These are phyloP conservation scores for Pachysandra terminalis DNA, from an alignment of 164 flowering plant species.

Conservation along the genomic window DNA sequence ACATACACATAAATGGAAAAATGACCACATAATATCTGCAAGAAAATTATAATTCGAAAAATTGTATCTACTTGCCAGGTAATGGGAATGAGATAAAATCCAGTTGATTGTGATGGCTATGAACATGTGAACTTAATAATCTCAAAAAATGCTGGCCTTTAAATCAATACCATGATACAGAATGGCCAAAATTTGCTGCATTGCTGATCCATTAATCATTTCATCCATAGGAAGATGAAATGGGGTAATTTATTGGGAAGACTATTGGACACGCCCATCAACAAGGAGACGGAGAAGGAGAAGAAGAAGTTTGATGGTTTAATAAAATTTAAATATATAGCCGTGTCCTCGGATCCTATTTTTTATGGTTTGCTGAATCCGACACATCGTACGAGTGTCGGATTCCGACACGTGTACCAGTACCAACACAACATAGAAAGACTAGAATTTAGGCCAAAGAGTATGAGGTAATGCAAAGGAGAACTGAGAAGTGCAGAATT, in stretches of 20 bases:
- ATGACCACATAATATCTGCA: not conserved
- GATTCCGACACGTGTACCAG: too few species aligned
- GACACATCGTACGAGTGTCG: too few species aligned
- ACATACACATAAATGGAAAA: too few species aligned
- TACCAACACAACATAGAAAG: too few species aligned
- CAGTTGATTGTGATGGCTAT: not conserved
- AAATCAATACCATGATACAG: not conserved
- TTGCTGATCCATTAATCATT: not conserved
- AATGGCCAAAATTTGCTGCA: not conserved
- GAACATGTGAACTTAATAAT: not conserved
- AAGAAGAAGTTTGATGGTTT: too few species aligned
- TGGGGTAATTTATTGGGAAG: not conserved
- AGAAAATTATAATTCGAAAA: not conserved
- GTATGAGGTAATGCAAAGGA: not conserved
- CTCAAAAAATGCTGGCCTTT: not conserved
- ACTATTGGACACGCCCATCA: too few species aligned
- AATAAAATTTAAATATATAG: too few species aligned
- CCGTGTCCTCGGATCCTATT: too few species aligned
- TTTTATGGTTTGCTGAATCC: too few species aligned
- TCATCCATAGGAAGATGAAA: not conserved
- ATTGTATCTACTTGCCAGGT: not conserved
- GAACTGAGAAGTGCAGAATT: not conserved
- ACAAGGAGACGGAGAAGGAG: too few species aligned
- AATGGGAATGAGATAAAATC: not conserved
- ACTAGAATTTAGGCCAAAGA: not conserved